Conservation (phyloP, 2,329 filamentous ascomycete genomes). For the Aspergillus amoenus region DNA sequence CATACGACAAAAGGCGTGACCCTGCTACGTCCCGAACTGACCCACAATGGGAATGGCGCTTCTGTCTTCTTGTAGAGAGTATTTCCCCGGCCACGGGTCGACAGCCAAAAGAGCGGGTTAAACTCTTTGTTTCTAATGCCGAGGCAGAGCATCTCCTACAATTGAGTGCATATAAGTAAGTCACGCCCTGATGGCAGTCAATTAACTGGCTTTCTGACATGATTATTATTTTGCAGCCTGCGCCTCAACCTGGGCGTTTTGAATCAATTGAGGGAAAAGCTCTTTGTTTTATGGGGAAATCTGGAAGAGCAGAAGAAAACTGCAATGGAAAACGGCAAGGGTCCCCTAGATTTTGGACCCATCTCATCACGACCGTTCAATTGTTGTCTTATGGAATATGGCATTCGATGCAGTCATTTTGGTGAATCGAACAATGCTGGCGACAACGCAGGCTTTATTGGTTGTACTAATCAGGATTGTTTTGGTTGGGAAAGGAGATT, state of each 20-base stretch:
- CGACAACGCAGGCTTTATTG: slow-evolving; percentile 33
- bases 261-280: slow-evolving; percentile 60
- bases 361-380: slow-evolving; percentile 61
- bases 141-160: slow-evolving; percentile 58
- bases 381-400: slow-evolving; percentile 72
- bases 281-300: slow-evolving; percentile 83
- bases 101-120: slow-evolving; percentile 54
- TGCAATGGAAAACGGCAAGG: slow-evolving; percentile 24
- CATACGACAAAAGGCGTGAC: slow-evolving; percentile 6
- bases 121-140: slow-evolving; percentile 65
- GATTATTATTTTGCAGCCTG: slow-evolving; percentile 49
- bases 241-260: slow-evolving; percentile 53
- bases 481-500: slow-evolving; percentile 63
- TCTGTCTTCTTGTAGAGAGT: slow-evolving; percentile 76
- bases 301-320: slow-evolving; percentile 67
- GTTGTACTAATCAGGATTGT: slow-evolving; percentile 44
- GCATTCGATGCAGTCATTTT: slow-evolving; percentile 46
- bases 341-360: slow-evolving; percentile 18
- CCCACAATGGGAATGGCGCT: slow-evolving; percentile 75
- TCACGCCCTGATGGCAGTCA: slow-evolving; percentile 6
- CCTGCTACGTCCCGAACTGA: slow-evolving; percentile 26
- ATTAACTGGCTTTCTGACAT: slow-evolving; percentile 4
- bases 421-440: slow-evolving; percentile 34
- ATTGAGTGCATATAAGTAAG: slow-evolving; percentile 56
- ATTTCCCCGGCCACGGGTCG: slow-evolving; percentile 43